Evolutionary conservation across 2,329 filamentous ascomycete genomes (phyloP).

Genomic region (Clarireedia hainanense): DNA sequence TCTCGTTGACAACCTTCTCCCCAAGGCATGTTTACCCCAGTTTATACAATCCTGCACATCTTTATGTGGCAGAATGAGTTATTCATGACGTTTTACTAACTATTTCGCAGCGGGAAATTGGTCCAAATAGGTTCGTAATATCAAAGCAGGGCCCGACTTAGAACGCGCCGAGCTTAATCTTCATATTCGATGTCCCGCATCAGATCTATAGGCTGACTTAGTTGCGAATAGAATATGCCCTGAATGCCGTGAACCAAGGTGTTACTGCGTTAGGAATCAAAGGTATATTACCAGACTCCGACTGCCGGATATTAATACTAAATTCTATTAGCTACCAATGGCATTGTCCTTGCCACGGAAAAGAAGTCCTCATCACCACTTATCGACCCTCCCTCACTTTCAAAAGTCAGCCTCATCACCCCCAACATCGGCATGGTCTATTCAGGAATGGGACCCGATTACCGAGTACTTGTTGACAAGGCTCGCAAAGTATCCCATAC

Average conservation of each 20-base stretch:
- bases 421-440: conserved; percentile 99
- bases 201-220: conserved; percentile 14
- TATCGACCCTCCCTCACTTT: conserved; percentile 88
- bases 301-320: neutral
- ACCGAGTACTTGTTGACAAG: conserved; percentile 93
- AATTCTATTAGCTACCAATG: conserved; percentile 71
- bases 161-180: conserved; percentile 6
- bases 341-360: conserved; percentile 96
- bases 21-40: conserved; percentile 66
- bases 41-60: conserved; percentile 9
- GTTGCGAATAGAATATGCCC: conserved; percentile 73
- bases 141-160: neutral
- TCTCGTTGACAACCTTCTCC: conserved; percentile 98
- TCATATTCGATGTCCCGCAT: conserved; percentile 11
- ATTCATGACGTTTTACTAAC: conserved; percentile 17
- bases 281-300: conserved; percentile 46
- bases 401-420: conserved; percentile 96
- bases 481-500: conserved; percentile 98
- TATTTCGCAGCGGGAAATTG: conserved; percentile 74
- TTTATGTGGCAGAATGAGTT: conserved; percentile 10
- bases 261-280: conserved; percentile 98
- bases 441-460: conserved; percentile 97
- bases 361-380: conserved; percentile 99
- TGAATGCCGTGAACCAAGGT: conserved; percentile 98
- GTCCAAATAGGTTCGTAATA: conserved; percentile 78